phyloP scores from a whole-genome alignment of 768 basidiomycete species.

The Leucosporidium creatinivorum region DNA sequence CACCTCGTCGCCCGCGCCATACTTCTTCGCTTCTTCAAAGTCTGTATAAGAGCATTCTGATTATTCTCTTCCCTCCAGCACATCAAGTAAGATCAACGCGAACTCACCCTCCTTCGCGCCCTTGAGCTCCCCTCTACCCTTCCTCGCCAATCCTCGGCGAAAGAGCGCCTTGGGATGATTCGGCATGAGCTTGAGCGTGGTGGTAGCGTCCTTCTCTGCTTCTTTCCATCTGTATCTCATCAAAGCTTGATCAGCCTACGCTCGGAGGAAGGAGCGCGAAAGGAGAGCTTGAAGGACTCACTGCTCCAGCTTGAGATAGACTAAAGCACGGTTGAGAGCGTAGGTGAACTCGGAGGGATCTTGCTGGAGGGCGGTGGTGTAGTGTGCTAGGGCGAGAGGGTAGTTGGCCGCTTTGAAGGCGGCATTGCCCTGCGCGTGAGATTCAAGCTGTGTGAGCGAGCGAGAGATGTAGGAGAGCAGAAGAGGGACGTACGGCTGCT shows the following conservation, averaged over 20 bases:
- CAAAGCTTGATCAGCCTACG: not conserved
- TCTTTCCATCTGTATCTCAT: conserved; percentile 34
- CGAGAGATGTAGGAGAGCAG: not conserved
- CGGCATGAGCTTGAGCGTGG: conserved; percentile 40
- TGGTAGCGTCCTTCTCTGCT: conserved; percentile 40
- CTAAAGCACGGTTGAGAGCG: conserved; percentile 79
- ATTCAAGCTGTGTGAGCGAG: not conserved
- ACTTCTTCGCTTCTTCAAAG: conserved; percentile 4
- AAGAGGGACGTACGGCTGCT: no score
- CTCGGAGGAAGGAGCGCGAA: not conserved
- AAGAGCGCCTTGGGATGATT: conserved; percentile 43
- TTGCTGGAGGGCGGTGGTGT: conserved; percentile 68
- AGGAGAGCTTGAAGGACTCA: conserved; percentile 51
- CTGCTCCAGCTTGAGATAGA: conserved; percentile 75
- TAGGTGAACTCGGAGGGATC: conserved; percentile 68
- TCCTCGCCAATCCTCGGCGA: conserved; percentile 42
- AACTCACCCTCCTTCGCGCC: conserved; percentile 11
- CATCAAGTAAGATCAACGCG: no score
- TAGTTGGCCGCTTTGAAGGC: conserved; percentile 78
- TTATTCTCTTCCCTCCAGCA: not conserved
- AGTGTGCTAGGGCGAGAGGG: conserved; percentile 72
- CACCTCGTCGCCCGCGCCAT: conserved; percentile 22
- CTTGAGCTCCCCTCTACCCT: conserved; percentile 29
- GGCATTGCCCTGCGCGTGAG: conserved; percentile 61
- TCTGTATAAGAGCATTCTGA: not conserved